These are phyloP conservation scores for Hibiscus syriacus DNA, from an alignment of 345 rosid species.

Conservation along the genomic window DNA sequence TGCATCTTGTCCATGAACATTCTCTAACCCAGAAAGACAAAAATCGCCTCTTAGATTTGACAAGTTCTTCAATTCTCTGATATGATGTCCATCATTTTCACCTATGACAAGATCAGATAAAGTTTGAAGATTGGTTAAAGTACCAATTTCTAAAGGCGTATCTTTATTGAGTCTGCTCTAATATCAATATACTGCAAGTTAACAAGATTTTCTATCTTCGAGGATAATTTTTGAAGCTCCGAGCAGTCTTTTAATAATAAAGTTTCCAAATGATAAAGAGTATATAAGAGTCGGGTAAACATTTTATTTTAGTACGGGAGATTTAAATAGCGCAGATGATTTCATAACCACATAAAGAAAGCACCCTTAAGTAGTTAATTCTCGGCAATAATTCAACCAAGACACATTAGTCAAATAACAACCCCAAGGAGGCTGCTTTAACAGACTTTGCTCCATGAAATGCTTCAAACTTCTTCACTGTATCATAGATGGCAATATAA, in stretches of 20 bases:
- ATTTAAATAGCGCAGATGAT: slow-evolving; percentile 30
- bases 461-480: slow-evolving; percentile 18
- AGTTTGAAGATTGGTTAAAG: background rate
- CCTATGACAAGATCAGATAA: background rate
- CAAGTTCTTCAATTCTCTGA: too few relatives aligned
- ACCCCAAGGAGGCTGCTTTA: background rate
- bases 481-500: too few relatives aligned
- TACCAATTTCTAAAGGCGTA: too few relatives aligned
- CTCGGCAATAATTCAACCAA: background rate
- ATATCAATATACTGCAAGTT: background rate
- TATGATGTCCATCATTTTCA: too few relatives aligned
- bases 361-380: slow-evolving; percentile 23
- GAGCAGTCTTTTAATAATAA: slow-evolving; percentile 8
- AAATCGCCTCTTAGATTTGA: too few relatives aligned
- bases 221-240: background rate
- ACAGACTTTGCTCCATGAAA: slow-evolving; percentile 20
- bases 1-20: too few relatives aligned
- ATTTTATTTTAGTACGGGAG: slow-evolving; percentile 23
- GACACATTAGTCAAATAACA: slow-evolving; percentile 11
- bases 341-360: slow-evolving; percentile 25
- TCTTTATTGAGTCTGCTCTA: background rate
- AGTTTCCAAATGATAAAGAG: slow-evolving; percentile 29
- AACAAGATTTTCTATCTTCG: background rate
- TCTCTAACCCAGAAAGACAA: too few relatives aligned
- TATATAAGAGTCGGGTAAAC: slow-evolving; percentile 24